Base-by-base conservation (phyloP, 192 early-diverging fungal species). In the Backusella tarrabulga region DNA sequence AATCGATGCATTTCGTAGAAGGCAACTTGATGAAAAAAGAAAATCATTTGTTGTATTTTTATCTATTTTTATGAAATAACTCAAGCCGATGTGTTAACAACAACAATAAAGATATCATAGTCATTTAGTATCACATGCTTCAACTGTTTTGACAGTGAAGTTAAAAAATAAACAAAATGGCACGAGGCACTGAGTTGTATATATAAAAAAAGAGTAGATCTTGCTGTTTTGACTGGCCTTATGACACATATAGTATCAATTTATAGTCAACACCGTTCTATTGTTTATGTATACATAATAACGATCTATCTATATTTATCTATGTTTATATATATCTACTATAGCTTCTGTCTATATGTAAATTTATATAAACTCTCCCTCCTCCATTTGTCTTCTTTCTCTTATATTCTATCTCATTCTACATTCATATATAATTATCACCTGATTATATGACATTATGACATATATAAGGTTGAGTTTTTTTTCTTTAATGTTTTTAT, bases 121-220 rank as follows among this genome's bases (percentile, higher is more conserved):
- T 26, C 8, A 60, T 60, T 60, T 29, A 26, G 23, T 29, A 63
- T 63, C 56, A 63, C 56, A 63, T 63, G 56, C 56, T 63, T 63
- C 21, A 63, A 63, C 56, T 63, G 56, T 63, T 63, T 63, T 63
- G 56, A 63, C 56, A 63, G 56, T 63, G 23, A 29, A 26, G 56
- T 63, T 29, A 26, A 63, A 60, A 60, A 63, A 29, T 63, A 63
- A 63, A 63, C 56, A 63, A 63, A 63, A 63, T 63, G 56, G 23
- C 56, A 63, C 56, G 56, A 63, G 56, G 56, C 56, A 63, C 56
- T 14, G 23, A 29, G 21, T 63, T 63, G 26, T 63, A 29, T 63
- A 63, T 9, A 26, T 56, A 29, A 63, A 63, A 63, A 63, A 63
- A 63, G 26, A 29, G 56, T 11, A 63, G 21, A 63, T 63, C 23